phyloP scores from a whole-genome alignment of 2,329 filamentous ascomycete species.

The Arthrobotrys sinensis region DNA sequence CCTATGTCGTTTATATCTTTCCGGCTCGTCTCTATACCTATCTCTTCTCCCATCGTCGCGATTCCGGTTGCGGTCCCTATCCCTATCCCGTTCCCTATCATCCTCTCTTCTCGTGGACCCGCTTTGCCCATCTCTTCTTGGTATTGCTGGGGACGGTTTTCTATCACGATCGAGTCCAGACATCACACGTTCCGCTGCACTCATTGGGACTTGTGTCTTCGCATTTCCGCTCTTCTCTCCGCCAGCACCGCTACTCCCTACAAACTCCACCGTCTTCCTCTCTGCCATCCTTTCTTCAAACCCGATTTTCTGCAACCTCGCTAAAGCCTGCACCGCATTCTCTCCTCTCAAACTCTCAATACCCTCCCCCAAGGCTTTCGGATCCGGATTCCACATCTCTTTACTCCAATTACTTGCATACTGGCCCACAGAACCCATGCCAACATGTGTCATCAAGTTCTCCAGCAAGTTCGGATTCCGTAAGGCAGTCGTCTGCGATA shows the following conservation, averaged over 20 bases:
- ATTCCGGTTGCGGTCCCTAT: slow-evolving; percentile 57
- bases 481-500: slow-evolving; percentile 77
- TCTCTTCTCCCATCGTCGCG: slow-evolving; percentile 55
- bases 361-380: slow-evolving; percentile 39
- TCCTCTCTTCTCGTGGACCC: slow-evolving; percentile 58
- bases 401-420: slow-evolving; percentile 76
- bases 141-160: slow-evolving; percentile 57
- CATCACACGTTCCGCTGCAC: slow-evolving; percentile 64
- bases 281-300: slow-evolving; percentile 64
- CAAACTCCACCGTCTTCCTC: slow-evolving; percentile 62
- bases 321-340: slow-evolving; percentile 55
- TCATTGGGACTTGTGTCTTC: slow-evolving; percentile 52
- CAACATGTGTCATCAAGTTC: slow-evolving; percentile 80
- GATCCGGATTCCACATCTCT: slow-evolving; percentile 74
- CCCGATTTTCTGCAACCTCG: slow-evolving; percentile 70
- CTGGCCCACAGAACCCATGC: slow-evolving; percentile 73
- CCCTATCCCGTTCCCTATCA: slow-evolving; percentile 61
- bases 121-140: slow-evolving; percentile 34
- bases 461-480: slow-evolving; percentile 81
- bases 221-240: slow-evolving; percentile 11
- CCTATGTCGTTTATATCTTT: slow-evolving; percentile 47
- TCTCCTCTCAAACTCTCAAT: slow-evolving; percentile 53
- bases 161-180: slow-evolving; percentile 62
- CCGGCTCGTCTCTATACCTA: slow-evolving; percentile 51
- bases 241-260: slow-evolving; percentile 25